These are phyloP conservation scores for Tillandsia leiboldiana DNA, from an alignment of 176 grass and related monocot genomes.

Conservation along the genomic window DNA sequence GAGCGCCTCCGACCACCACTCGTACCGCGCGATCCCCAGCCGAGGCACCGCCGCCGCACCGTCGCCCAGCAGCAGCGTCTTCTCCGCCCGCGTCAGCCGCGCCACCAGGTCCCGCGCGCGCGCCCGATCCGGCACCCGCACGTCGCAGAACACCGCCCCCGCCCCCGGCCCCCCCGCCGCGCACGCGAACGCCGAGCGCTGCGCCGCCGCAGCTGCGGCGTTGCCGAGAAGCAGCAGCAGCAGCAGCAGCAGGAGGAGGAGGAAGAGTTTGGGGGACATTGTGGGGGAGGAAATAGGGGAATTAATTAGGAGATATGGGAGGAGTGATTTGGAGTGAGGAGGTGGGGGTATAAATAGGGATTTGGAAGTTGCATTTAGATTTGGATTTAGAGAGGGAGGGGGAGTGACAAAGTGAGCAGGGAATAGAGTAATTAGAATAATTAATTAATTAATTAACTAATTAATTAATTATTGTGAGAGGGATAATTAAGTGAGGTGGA, in stretches of 20 bases:
- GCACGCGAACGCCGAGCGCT: conserved; percentile 46
- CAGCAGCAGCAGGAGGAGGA: background rate
- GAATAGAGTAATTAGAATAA: background rate
- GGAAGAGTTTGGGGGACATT: background rate
- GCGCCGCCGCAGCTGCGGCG: background rate
- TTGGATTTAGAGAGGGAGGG: background rate
- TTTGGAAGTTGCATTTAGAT: background rate
- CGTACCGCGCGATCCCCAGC: conserved; percentile 47
- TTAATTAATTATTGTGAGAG: background rate
- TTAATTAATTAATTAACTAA: background rate
- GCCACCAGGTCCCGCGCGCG: conserved; percentile 50
- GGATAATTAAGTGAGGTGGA: no score
- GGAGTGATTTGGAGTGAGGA: background rate
- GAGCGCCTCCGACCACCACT: conserved; percentile 97
- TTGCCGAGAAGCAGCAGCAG: conserved; percentile 2
- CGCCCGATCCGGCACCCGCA: conserved; percentile 2
- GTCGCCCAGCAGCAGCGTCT: conserved; percentile 70
- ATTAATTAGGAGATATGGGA: background rate
- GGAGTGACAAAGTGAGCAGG: background rate
- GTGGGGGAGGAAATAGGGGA: background rate
- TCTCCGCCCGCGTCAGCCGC: conserved; percentile 54
- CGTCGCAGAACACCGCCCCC: conserved; percentile 42
- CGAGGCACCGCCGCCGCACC: conserved; percentile 56
- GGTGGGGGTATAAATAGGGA: conserved; percentile 1
- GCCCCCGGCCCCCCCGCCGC: conserved; percentile 25